Evolutionary conservation across 2,329 filamentous ascomycete species (phyloP), one percentile per base, ranked within the genome.

Genomic region (Colletotrichum caudatum): DNA sequence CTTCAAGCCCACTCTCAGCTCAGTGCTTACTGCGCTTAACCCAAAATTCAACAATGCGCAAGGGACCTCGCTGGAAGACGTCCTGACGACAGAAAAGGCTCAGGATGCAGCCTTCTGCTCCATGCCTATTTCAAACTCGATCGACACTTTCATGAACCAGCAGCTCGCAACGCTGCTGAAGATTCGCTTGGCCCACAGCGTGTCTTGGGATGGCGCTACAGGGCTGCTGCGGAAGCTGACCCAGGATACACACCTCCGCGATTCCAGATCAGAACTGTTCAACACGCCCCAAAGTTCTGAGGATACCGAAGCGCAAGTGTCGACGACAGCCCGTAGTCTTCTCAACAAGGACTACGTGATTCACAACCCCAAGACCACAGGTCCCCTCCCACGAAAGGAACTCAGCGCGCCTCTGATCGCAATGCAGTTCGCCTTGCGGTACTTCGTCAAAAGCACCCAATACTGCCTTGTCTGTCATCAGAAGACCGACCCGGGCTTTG

Each of bases 391-490:
- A 14, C 20, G 50, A 26, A 44, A 60, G 14, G 57, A 73, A 41
- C 75, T 83, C 44, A 90, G 88, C 57, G 81, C 90, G 46, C 86
- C 88, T 1, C 79, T 91, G 37, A 74, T 88, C 37, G 85, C 87
- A 1, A 93, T 94, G 86, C 92, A 97, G 74, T 96, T 95, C 75
- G 86, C 90, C 0, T 83, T 97, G 35, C 90, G 91, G 1, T 93
- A 94, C 76, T 90, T 97, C 71, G 88, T 93, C 9, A 91, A 90
- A 70, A 97, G 94, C 78, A 94, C 93, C 0, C 91, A 96, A 65
- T 97, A 95, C 79, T 98, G 95, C 79, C 87, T 97, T 66, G 90
- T 95, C 33, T 98, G 95, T 77, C 93, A 97, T 79, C 88, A 88
- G 74, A 91, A 87, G 74, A 53, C 59, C 7, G 86, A 93, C 46